A percentile compares a stretch with the other conserved stretches of the same genome.
Evolutionary conservation across 208 protist species (phyloP).

Genomic region (Wallacemonas sp.): DNA sequence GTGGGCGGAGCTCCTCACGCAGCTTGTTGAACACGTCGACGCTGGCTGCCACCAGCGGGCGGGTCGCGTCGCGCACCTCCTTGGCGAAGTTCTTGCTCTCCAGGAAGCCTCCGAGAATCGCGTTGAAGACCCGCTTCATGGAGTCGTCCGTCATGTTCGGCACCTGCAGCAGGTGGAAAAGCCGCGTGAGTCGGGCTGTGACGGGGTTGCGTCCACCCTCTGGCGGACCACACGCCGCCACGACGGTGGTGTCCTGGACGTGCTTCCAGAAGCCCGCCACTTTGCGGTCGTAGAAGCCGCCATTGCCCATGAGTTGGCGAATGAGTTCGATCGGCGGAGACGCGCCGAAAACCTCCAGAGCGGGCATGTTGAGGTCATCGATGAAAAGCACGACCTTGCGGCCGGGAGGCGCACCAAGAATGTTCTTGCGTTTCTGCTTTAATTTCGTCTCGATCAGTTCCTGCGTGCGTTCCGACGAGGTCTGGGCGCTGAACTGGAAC

Average conservation of each 20-base stretch:
- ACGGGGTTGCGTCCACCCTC: conserved; percentile 95
- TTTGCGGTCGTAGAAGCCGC: conserved; percentile 97
- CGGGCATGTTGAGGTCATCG: conserved; percentile 98
- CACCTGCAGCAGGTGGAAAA: conserved; percentile 95
- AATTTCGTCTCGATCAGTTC: conserved; percentile 97
- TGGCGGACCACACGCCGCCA: conserved; percentile 95
- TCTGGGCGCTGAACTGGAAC: conserved; percentile 97
- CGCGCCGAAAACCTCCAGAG: conserved; percentile 95
- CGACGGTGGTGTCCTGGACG: conserved; percentile 94
- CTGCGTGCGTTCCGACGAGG: conserved; percentile 94
- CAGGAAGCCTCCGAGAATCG: conserved; percentile 93
- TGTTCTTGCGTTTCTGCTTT: conserved; percentile 95
- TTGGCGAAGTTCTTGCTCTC: conserved; percentile 78
- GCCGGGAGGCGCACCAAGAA: conserved; percentile 93
- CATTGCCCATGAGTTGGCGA: conserved; percentile 95
- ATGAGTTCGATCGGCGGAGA: conserved; percentile 98
- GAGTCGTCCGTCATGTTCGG: conserved; percentile 92
- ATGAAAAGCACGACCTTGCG: conserved; percentile 96
- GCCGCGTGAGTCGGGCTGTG: conserved; percentile 90
- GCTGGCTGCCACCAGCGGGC: conserved; percentile 77
- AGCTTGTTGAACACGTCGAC: conserved; percentile 93
- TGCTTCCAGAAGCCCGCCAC: conserved; percentile 93
- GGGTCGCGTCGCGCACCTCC: conserved; percentile 71
- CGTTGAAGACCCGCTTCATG: conserved; percentile 94
- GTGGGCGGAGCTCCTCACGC: conserved; percentile 91